Percentiles rank a stretch among this genome's conserved stretches.
phyloP scores from a whole-genome alignment of 1,139 yeast genomes.

The Meyerozyma sp. region DNA sequence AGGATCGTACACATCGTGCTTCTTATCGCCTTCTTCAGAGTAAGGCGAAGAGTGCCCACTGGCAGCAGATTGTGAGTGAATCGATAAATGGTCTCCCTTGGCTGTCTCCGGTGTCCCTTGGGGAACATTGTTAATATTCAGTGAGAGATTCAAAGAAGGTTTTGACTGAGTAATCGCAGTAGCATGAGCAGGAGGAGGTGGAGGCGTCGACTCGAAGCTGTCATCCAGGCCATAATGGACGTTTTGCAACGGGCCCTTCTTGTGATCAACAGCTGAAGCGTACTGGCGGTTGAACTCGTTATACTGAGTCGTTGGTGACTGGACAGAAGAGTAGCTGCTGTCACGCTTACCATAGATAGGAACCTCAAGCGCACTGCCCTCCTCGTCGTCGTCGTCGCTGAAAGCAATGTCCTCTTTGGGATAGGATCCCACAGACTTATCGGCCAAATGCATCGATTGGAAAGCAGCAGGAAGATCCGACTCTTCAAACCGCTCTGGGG shows the following conservation, averaged over 20 bases:
- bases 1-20: neutral
- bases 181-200: slow-evolving; percentile 19
- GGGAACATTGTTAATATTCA: slow-evolving; percentile 13
- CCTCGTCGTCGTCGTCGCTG: slow-evolving; percentile 30
- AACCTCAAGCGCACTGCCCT: slow-evolving; percentile 14
- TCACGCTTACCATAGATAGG: slow-evolving; percentile 25
- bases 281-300: slow-evolving; percentile 48
- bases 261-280: slow-evolving; percentile 17
- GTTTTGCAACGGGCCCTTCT: slow-evolving; percentile 3
- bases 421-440: slow-evolving; percentile 20
- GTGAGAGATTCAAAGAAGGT: slow-evolving; percentile 11
- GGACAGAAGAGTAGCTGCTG: slow-evolving; percentile 38
- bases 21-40: slow-evolving; percentile 10
- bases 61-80: slow-evolving; percentile 24
- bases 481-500: slow-evolving; percentile 31
- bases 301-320: slow-evolving; percentile 50
- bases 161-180: slow-evolving; percentile 8
- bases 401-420: slow-evolving; percentile 36
- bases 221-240: slow-evolving; percentile 11
- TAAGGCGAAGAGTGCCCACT: slow-evolving; percentile 16
- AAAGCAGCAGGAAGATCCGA: slow-evolving; percentile 30
- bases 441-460: slow-evolving; percentile 22
- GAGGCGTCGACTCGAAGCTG: slow-evolving; percentile 16
- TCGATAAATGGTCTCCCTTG: slow-evolving; percentile 15
- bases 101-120: slow-evolving; percentile 15